Evolutionary conservation across 1,284 basidiomycete species (phyloP).

Genomic region (Heterobasidion annosum): DNA sequence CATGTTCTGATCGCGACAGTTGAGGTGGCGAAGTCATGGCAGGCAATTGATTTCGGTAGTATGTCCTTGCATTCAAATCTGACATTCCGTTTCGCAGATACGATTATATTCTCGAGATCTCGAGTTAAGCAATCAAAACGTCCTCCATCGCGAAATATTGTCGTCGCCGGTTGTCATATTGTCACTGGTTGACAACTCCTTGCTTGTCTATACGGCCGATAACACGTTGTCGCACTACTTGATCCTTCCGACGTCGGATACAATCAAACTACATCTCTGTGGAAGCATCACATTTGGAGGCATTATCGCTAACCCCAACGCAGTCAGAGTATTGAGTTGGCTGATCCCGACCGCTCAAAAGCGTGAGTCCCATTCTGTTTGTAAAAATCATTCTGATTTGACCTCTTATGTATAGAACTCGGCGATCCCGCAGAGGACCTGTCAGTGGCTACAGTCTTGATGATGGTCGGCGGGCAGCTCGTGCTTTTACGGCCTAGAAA

Average conservation of each 20-base stretch:
- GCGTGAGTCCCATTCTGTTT: conserved; percentile 42
- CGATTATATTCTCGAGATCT: conserved; percentile 94
- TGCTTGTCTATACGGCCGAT: conserved; percentile 96
- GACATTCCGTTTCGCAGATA: conserved; percentile 40
- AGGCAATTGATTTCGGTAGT: conserved; percentile 36
- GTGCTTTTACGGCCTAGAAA: conserved; percentile 81
- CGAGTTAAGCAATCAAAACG: conserved; percentile 80
- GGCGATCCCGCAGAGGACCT: conserved; percentile 94
- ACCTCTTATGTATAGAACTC: conserved; percentile 44
- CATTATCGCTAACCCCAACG: conserved; percentile 77
- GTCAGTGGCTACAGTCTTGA: conserved; percentile 89
- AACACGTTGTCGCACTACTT: conserved; percentile 93
- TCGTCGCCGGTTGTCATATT: conserved; percentile 75
- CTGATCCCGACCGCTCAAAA: conserved; percentile 93
- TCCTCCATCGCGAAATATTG: conserved; percentile 79
- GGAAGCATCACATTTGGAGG: conserved; percentile 95
- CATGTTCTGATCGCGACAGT: conserved; percentile 91
- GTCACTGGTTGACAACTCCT: conserved; percentile 90
- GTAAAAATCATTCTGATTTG: not conserved
- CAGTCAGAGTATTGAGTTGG: conserved; percentile 93
- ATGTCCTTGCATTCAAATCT: conserved; percentile 3
- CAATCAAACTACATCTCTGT: conserved; percentile 83
- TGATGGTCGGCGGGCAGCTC: conserved; percentile 92
- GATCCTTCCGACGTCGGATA: conserved; percentile 78
- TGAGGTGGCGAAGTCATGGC: conserved; percentile 72